These are phyloP conservation scores for Kodamaea alishanica DNA, from an alignment of 1,139 yeast species.

Conservation along the genomic window DNA sequence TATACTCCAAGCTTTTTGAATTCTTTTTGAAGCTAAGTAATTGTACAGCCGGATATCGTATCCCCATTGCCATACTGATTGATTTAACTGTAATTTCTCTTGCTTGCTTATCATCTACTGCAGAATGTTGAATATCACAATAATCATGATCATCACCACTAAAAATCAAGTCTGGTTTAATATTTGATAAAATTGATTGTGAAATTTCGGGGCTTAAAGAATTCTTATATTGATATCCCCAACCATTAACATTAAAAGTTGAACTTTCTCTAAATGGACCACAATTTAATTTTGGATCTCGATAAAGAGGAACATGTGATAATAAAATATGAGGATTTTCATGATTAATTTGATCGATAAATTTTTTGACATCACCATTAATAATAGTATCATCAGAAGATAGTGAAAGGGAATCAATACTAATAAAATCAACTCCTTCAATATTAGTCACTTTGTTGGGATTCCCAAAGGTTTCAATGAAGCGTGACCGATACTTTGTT, in stretches of 20 bases:
- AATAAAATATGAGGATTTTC: conserved; percentile 36
- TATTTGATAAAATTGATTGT: conserved; percentile 24
- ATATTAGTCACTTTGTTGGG: conserved; percentile 31
- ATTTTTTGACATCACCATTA: conserved; percentile 25
- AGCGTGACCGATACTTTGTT: conserved; percentile 34
- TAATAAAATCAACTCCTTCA: conserved; percentile 43
- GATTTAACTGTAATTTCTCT: conserved; percentile 54
- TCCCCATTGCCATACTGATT: conserved; percentile 61
- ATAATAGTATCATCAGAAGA: conserved; percentile 32
- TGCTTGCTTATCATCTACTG: conserved; percentile 9
- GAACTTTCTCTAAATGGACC: conserved; percentile 44
- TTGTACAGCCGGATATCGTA: conserved; percentile 51
- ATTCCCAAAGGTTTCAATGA: conserved; percentile 37
- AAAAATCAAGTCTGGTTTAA: conserved; percentile 42
- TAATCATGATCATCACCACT: conserved; percentile 57
- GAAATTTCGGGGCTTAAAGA: conserved; percentile 33
- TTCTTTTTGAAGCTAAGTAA: conserved; percentile 33
- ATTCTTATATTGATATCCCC: conserved; percentile 55
- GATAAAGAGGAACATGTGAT: conserved; percentile 48
- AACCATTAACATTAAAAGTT: conserved; percentile 19
- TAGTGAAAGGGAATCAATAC: conserved; percentile 44
- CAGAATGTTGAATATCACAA: conserved; percentile 43
- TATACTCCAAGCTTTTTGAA: conserved; percentile 24
- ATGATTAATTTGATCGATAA: conserved; percentile 23
- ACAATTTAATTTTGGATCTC: conserved; percentile 37